Base-by-base conservation (phyloP, 768 basidiomycete species). In the Boletellus sp. region DNA sequence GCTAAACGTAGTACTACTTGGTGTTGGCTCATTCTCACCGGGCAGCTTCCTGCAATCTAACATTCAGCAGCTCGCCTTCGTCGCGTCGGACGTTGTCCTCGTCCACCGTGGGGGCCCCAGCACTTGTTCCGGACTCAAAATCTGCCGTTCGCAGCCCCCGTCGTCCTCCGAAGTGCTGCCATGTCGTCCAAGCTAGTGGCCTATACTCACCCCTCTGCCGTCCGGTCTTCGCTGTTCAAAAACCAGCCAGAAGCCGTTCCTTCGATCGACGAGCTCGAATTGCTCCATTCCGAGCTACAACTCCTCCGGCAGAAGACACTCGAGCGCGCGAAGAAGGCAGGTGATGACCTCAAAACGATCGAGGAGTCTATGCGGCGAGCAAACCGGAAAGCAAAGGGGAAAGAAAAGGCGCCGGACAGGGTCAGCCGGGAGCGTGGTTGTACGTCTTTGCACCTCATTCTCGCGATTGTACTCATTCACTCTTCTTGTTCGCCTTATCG, bases 301-400 rank as follows among this genome's bases (percentile, higher is more conserved):
- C 53, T 70, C 42, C 68, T 85, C 45, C 78, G 74, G 59, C 72
- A 78, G 57, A 73, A 71, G 61, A 77, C 80, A 7, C 58, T 81
- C 41, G 83, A 84, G 53, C 77, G 86, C 57, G 79, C 76, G 35
- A 82, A 78, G 74, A 90, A 88, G 72, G 90, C 88, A 0, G 78
- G 78, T 28, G 81, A 85, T 61, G 89, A 91, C 74, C 70, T 88
- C 57, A 79, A 76, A 63, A 76, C 79, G 47, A 82, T 91, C 58
- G 81, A 87, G 54, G 87, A 86, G 68, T 85, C 84, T 42, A 83
- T 87, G 79, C 79, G 80, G 46, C 78, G 80, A 52, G 77, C 89
- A 71, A 86, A 80, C 70, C 88, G 89, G 71, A 83, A 79, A 66
- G 85, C 81, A 67, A 78, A 74, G 70, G 85, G 85, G 0, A 90